Evolutionary conservation across 371 early-diverging fungal species (phyloP).

Genomic region (Sporodiniella umbellata): DNA sequence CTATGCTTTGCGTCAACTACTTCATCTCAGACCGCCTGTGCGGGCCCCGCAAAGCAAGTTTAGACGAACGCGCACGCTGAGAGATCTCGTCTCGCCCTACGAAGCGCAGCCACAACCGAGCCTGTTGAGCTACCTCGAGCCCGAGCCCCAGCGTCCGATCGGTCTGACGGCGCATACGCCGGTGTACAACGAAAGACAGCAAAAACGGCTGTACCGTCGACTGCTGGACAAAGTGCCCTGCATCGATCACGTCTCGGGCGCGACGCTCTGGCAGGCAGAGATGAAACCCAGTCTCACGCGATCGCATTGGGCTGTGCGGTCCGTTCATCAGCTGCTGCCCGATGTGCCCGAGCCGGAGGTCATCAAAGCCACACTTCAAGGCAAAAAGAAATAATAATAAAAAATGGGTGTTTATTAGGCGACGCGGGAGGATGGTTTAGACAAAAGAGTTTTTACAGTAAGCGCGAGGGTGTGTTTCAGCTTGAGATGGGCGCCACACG

Average conservation of each 20-base stretch:
- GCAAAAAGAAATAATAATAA: conserved; percentile 4
- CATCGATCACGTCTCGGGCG: conserved; percentile 9
- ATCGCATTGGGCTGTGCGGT: conserved; percentile 24
- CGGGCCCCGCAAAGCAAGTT: neutral
- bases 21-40: conserved; percentile 7
- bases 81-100: conserved; percentile 13
- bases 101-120: conserved; percentile 6
- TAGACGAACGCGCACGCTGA: conserved; percentile 9
- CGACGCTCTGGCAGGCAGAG: conserved; percentile 16
- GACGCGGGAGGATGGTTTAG: no score
- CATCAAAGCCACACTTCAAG: conserved; percentile 6
- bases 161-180: neutral
- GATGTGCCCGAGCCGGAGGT: conserved; percentile 8
- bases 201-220: conserved; percentile 24
- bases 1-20: conserved; percentile 14
- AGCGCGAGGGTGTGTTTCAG: conserved; percentile 4
- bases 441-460: conserved; percentile 12
- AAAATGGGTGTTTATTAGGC: no score
- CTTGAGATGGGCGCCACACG: conserved; percentile 17
- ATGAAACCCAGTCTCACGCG: conserved; percentile 6
- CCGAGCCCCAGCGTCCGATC: neutral
- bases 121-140: conserved; percentile 8
- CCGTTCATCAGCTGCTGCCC: conserved; percentile 1
- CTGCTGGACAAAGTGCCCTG: conserved; percentile 27
- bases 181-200: conserved; percentile 9